Evolutionary conservation across 768 basidiomycete genomes (phyloP).

Genomic region (Artomyces pyxidatus): DNA sequence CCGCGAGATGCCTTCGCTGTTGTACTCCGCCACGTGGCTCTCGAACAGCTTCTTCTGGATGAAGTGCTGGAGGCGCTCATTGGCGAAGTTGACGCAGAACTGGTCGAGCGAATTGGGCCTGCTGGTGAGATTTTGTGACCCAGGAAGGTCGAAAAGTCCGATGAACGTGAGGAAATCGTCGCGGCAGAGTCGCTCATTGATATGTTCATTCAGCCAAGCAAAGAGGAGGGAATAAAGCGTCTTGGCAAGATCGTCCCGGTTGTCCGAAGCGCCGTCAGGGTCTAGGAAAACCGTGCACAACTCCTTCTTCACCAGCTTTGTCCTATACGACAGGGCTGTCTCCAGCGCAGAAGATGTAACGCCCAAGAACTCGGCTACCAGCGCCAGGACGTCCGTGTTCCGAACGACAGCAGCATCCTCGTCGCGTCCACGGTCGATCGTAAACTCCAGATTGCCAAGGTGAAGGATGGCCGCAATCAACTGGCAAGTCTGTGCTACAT

Average conservation of each 20-base stretch:
- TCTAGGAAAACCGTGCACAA: slow-evolving; percentile 96
- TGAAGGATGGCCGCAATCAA: slow-evolving; percentile 93
- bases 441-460: slow-evolving; percentile 93
- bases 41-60: slow-evolving; percentile 77
- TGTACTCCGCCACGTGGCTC: slow-evolving; percentile 74
- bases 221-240: slow-evolving; percentile 92
- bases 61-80: slow-evolving; percentile 84
- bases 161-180: slow-evolving; percentile 92
- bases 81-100: slow-evolving; percentile 94
- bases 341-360: slow-evolving; percentile 68
- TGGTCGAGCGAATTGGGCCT: slow-evolving; percentile 92
- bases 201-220: slow-evolving; percentile 92
- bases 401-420: slow-evolving; percentile 91
- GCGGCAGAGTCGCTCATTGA: slow-evolving; percentile 91
- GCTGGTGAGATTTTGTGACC: slow-evolving; percentile 83
- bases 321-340: slow-evolving; percentile 80
- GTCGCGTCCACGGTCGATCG: slow-evolving; percentile 70
- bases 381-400: slow-evolving; percentile 72
- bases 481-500: slow-evolving; percentile 94
- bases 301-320: slow-evolving; percentile 90
- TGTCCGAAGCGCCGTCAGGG: slow-evolving; percentile 86
- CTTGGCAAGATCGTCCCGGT: slow-evolving; percentile 90
- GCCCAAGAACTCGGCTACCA: slow-evolving; percentile 89
- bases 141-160: slow-evolving; percentile 90
- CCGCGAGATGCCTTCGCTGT: slow-evolving; percentile 67